These are phyloP conservation scores for Carallia brachiata DNA, from an alignment of 345 rosid genomes.

Conservation along the genomic window DNA sequence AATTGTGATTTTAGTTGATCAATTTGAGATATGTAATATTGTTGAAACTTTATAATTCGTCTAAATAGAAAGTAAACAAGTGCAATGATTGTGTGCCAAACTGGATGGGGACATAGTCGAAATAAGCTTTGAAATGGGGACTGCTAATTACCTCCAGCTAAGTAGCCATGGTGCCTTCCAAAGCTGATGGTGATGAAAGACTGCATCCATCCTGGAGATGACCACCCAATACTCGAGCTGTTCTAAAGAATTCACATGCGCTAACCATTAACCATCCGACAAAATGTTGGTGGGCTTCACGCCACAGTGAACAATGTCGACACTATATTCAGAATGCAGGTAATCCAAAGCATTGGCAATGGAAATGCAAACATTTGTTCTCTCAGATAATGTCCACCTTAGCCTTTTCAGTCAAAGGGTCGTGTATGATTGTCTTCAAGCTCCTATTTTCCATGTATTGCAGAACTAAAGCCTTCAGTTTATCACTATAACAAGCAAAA, in stretches of 20 bases:
- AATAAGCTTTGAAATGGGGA: too few species aligned
- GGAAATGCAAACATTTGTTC: constrained; percentile 49
- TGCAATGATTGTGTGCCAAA: too few species aligned
- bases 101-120: not conserved
- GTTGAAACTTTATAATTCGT: not conserved
- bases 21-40: not conserved
- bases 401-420: constrained; percentile 26
- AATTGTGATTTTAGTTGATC: not conserved
- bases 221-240: constrained; percentile 73
- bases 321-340: constrained; percentile 66
- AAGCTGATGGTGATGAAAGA: constrained; percentile 53
- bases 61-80: not conserved
- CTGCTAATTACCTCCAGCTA: constrained; percentile 69
- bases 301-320: constrained; percentile 79
- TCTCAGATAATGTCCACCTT: constrained; percentile 43
- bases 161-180: constrained; percentile 87
- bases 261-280: constrained; percentile 53
- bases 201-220: constrained; percentile 49
- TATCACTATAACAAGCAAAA: constrained; percentile 79
- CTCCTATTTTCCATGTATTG: constrained; percentile 77
- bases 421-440: constrained; percentile 59
- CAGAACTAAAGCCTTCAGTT: constrained; percentile 70
- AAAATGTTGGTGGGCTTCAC: constrained; percentile 84
- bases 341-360: constrained; percentile 69
- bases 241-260: constrained; percentile 87